Base-by-base conservation (phyloP, 192 early-diverging fungal genomes). In the Mortierella claussenii region DNA sequence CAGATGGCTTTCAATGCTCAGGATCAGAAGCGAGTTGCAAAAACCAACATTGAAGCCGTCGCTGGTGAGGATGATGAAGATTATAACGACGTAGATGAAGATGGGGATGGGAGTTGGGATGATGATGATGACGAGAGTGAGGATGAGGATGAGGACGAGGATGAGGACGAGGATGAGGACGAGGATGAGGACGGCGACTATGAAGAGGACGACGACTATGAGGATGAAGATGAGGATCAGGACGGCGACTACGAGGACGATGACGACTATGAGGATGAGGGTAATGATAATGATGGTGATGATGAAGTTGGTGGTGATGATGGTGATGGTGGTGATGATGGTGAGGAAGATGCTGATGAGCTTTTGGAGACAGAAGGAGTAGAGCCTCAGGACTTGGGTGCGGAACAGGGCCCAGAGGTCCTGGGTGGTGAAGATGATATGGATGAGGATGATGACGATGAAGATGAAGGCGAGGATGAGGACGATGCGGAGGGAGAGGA, bases 261-360 rank as follows among this genome's bases (percentile, higher is more conserved):
- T n/a, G 34, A 54, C 0, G 55, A 48, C 21, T 13, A 69, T 34
- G 32, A 40, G 1, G 40, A 55, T 17, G 50, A 55, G 28, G 48
- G n/a, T 18, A 18, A 28, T 43, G 60, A 31, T 8, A 47, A 2
- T 9, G 57, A 42, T 3, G 57, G 10, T 20, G 57, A 24, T 4
- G n/a, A 40, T 49, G n/a, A 51, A 11, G 47, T 51, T 12, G 51
- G 34, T 11, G 52, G 10, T 27, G 4, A 36, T 0, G 43, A 11
- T 8, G 42, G 49, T 27, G 31, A 54, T 10, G 47, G 30, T 4
- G 47, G 11, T 21, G 49, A 21, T 17, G 33, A 17, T 8, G 46
- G 28, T 3, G 42, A 17, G 11, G 44, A 42, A 1, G 42, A 40
- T 34, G n/a, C n/a, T n/a, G n/a, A n/a, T n/a, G n/a, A n/a, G n/a